Base-by-base conservation (phyloP, 2,329 filamentous ascomycete species). In the Monilinia fructicola region DNA sequence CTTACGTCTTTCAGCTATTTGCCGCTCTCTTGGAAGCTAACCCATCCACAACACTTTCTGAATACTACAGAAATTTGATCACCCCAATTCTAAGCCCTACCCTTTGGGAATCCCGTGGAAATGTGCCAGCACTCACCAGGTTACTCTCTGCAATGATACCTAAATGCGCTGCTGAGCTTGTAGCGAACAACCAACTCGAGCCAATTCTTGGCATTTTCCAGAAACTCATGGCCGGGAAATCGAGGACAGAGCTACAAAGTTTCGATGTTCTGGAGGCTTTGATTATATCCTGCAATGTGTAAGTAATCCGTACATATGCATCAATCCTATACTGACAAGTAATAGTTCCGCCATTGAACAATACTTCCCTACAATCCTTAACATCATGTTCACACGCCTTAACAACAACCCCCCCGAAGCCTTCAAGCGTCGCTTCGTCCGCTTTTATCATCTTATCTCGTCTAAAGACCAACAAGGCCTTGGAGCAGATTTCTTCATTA, bases 201-300 rank as follows among this genome's bases (percentile, higher is more conserved):
- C 87, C 91, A 4, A 87, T 98, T 59, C 84, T 99, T n/a, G 92
- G 93, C 67, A 95, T 99, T 70, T 99, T 98, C 83, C 94, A 98
- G 77, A 93, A 92, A 74, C 85, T 99, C 14, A 83, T 97, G 53
- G 84, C 85, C 3, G 88, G 86, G 71, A 77, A 76, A 62, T 64
- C 72, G 21, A 73, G 69, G 61, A 93, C 93, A 59, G 95, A 99
- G 76, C 83, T 86, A 26, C 89, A 93, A 74, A 92, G 89, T 0
- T 97, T 98, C 74, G 95, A 99, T 75, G 84, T 99, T 56, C 82
- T 99, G 67, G 95, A 99, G 76, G 85, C 89, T 4, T 82, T 96
- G 61, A 82, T 96, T 68, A 83, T 85, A 59, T 85, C 87, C 11
- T 90, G 97, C 74, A 86, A 92, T 21, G 61, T 85, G 82, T 91